Conservation (phyloP, 2,329 filamentous ascomycete species). For the Stagonosporopsis tanaceti region DNA sequence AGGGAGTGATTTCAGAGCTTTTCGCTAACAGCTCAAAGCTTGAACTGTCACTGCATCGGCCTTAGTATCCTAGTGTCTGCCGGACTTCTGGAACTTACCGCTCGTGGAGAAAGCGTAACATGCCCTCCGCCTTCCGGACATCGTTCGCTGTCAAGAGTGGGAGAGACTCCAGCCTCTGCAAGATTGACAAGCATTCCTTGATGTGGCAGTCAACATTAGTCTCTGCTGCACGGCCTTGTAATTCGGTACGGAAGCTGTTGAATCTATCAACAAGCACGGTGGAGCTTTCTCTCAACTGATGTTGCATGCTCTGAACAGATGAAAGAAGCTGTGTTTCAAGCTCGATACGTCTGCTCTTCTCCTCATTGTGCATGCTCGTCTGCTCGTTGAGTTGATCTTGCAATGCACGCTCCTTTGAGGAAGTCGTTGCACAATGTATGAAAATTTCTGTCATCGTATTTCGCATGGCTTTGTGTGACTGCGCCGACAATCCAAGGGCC, state of each 20-base stretch:
- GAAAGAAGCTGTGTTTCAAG: slow-evolving; percentile 34
- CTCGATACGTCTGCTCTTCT: slow-evolving; percentile 29
- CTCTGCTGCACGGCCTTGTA: slow-evolving; percentile 10
- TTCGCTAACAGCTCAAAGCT: slow-evolving; percentile 20
- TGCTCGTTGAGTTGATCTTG: slow-evolving; percentile 22
- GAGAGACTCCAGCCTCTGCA: slow-evolving; percentile 28
- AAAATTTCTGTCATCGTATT: slow-evolving; percentile 28
- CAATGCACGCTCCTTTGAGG: slow-evolving; percentile 25
- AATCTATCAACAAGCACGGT: slow-evolving; percentile 15
- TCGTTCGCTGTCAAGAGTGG: slow-evolving; percentile 32
- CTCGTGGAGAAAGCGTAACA: slow-evolving; percentile 33
- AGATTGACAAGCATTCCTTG: slow-evolving; percentile 27
- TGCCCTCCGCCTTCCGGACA: slow-evolving; percentile 31
- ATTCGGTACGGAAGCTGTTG: not conserved
- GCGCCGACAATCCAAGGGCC: slow-evolving; percentile 20
- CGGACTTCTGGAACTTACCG: slow-evolving; percentile 23
- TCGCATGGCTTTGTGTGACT: slow-evolving; percentile 25
- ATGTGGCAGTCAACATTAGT: slow-evolving; percentile 9
- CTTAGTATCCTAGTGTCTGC: not conserved
- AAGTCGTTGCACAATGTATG: slow-evolving; percentile 17
- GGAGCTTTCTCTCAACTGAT: slow-evolving; percentile 26
- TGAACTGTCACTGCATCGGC: slow-evolving; percentile 6
- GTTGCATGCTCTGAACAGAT: slow-evolving; percentile 25
- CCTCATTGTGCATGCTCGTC: slow-evolving; percentile 24
- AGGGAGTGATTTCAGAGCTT: slow-evolving; percentile 1